phyloP scores from a whole-genome alignment of 2,329 filamentous ascomycete species.

The Xylariaceae sp. region DNA sequence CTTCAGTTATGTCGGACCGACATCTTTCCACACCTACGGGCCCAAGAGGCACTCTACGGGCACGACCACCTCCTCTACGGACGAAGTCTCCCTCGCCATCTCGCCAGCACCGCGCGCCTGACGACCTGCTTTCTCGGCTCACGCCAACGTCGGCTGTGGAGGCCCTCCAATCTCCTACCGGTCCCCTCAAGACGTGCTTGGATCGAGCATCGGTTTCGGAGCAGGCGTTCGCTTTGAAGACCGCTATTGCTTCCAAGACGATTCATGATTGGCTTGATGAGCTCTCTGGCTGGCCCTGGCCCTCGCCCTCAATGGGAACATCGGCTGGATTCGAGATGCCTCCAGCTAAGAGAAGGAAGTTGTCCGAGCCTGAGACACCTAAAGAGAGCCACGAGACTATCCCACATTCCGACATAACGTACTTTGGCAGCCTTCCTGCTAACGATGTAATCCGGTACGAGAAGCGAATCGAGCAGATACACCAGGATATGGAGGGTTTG shows the following conservation, averaged over 20 bases:
- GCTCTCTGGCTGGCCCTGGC: constrained; percentile 67
- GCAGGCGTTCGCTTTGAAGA: constrained; percentile 73
- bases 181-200: constrained; percentile 64
- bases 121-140: constrained; percentile 68
- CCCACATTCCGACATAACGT: constrained; percentile 48
- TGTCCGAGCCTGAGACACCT: constrained; percentile 38
- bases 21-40: constrained; percentile 43
- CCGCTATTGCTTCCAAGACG: constrained; percentile 72
- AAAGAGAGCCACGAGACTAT: constrained; percentile 35
- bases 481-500: constrained; percentile 70
- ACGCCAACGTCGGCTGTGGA: constrained; percentile 67
- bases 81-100: constrained; percentile 53
- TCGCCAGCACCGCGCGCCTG: constrained; percentile 52
- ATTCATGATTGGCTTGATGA: constrained; percentile 80
- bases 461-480: constrained; percentile 75
- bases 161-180: constrained; percentile 61
- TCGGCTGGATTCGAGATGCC: constrained; percentile 63
- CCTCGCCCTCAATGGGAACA: constrained; percentile 56
- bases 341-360: constrained; percentile 48
- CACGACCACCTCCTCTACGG: constrained; percentile 50
- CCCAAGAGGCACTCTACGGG: constrained; percentile 48
- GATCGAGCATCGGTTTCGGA: constrained; percentile 68
- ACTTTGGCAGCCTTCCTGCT: constrained; percentile 74
- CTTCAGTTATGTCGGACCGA: constrained; percentile 43
- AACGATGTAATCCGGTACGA: constrained; percentile 73